Percentiles rank a stretch among this genome's conserved stretches.
These are phyloP conservation scores for Paecilomyces sp. DNA, from an alignment of 2,329 filamentous ascomycete genomes.

Conservation along the genomic window DNA sequence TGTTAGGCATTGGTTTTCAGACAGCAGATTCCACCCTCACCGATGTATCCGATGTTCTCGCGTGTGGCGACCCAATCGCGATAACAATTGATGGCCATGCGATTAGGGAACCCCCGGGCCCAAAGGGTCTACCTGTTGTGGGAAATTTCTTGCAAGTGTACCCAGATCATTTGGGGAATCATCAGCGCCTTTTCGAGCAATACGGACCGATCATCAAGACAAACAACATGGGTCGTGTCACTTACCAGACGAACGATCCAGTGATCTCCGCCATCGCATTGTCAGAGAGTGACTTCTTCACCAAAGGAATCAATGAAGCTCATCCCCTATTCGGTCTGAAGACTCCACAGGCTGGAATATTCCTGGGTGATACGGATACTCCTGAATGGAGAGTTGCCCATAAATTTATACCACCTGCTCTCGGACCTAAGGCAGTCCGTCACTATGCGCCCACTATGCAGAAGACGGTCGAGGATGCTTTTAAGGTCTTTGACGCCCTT, in stretches of 20 bases:
- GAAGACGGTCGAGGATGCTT: conserved; percentile 44
- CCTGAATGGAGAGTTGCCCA: conserved; percentile 40
- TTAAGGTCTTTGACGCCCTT: conserved; percentile 41
- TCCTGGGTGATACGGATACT: conserved; percentile 25
- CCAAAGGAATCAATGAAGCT: conserved; percentile 41
- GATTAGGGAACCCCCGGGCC: conserved; percentile 12
- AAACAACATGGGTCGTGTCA: conserved; percentile 41
- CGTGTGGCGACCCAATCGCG: conserved; percentile 8
- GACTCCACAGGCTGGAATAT: conserved; percentile 17
- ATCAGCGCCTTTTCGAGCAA: conserved; percentile 46
- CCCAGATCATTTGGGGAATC: conserved; percentile 53
- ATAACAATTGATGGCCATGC: conserved; percentile 20
- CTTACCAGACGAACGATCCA: conserved; percentile 28
- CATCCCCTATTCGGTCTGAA: conserved; percentile 24
- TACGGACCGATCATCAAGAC: conserved; percentile 49
- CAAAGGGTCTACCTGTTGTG: conserved; percentile 28
- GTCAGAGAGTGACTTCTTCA: conserved; percentile 46
- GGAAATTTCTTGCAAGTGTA: conserved; percentile 51
- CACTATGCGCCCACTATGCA: conserved; percentile 58
- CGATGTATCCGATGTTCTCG: conserved; percentile 11
- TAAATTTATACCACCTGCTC: conserved; percentile 55
- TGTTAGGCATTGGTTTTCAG: conserved; percentile 16
- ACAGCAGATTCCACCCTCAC: conserved; percentile 3
- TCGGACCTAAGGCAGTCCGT: conserved; percentile 53
- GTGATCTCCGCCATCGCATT: conserved; percentile 46